phyloP scores from a whole-genome alignment of 345 rosid species.

The Rhizophora mangle region DNA sequence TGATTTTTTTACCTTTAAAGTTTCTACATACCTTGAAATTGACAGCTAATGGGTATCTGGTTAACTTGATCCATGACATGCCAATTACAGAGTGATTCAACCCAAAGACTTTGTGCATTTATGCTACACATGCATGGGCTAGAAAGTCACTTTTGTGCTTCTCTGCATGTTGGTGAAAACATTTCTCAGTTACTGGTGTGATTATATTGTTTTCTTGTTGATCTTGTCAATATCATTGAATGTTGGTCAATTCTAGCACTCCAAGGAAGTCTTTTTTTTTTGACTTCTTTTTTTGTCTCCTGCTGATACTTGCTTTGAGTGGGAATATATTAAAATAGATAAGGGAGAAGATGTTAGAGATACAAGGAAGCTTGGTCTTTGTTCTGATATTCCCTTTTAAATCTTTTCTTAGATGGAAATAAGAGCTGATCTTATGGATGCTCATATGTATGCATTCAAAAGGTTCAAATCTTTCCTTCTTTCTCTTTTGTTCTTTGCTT shows the following conservation, averaged over 20 bases:
- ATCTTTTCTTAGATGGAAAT: constrained; percentile 71
- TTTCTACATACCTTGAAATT: neutral
- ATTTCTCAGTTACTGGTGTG: too few species aligned
- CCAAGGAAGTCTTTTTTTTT: too few species aligned
- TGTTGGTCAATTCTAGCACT: too few species aligned
- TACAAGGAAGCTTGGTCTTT: too few species aligned
- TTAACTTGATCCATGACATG: neutral
- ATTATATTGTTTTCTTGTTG: too few species aligned
- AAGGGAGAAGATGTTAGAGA: too few species aligned
- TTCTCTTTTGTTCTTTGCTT: neutral
- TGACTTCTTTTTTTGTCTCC: too few species aligned
- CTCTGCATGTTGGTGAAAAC: neutral
- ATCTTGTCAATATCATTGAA: too few species aligned
- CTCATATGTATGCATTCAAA: constrained; percentile 95
- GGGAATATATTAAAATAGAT: too few species aligned
- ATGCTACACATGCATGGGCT: neutral
- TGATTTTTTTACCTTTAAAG: neutral
- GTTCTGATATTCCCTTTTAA: constrained; percentile 13
- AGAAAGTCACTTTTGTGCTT: neutral
- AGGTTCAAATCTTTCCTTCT: constrained; percentile 43
- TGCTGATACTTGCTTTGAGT: too few species aligned
- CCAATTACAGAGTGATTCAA: neutral
- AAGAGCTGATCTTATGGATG: constrained; percentile 92
- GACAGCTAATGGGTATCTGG: constrained; percentile 2
- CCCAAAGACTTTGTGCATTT: neutral